Percentiles rank a stretch among this genome's conserved stretches.
These are phyloP conservation scores for Brasenia schreberi DNA, from an alignment of 164 flowering plant genomes.

Conservation along the genomic window DNA sequence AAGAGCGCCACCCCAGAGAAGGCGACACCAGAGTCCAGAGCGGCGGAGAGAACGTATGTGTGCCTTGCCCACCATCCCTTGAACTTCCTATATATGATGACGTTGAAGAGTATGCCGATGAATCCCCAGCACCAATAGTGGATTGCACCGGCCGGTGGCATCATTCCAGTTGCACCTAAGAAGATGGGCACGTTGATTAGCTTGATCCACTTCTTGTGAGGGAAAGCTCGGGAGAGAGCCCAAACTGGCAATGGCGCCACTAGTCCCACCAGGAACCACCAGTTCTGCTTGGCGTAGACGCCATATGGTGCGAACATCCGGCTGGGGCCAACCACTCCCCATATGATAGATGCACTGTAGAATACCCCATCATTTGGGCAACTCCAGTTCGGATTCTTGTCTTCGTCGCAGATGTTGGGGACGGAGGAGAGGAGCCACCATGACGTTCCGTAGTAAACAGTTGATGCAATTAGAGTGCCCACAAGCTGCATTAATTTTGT, in stretches of 20 bases:
- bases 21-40: slow-evolving; percentile 66
- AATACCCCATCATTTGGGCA: slow-evolving; percentile 37
- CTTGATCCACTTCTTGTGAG: slow-evolving; percentile 42
- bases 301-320: slow-evolving; percentile 32
- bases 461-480: slow-evolving; percentile 35
- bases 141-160: slow-evolving; percentile 50
- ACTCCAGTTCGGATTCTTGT: slow-evolving; percentile 41
- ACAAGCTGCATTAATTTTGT: slow-evolving; percentile 21
- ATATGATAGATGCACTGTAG: slow-evolving; percentile 35
- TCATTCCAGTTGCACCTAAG: slow-evolving; percentile 15
- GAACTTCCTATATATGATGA: slow-evolving; percentile 26
- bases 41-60: slow-evolving; percentile 55
- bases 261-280: slow-evolving; percentile 30
- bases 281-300: slow-evolving; percentile 22
- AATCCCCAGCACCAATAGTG: slow-evolving; percentile 36
- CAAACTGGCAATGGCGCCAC: slow-evolving; percentile 41
- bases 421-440: slow-evolving; percentile 46
- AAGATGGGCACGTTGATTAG: slow-evolving; percentile 53
- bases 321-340: slow-evolving; percentile 40
- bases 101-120: slow-evolving; percentile 45
- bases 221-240: slow-evolving; percentile 25
- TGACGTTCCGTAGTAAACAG: slow-evolving; percentile 31
- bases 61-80: slow-evolving; percentile 76
- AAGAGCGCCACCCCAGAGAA: slow-evolving; percentile 30
- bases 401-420: slow-evolving; percentile 35